Percentiles rank a stretch among this genome's conserved stretches.
These are phyloP conservation scores for Aspergillus chevalieri DNA, from an alignment of 2,329 filamentous ascomycete species.

Conservation along the genomic window DNA sequence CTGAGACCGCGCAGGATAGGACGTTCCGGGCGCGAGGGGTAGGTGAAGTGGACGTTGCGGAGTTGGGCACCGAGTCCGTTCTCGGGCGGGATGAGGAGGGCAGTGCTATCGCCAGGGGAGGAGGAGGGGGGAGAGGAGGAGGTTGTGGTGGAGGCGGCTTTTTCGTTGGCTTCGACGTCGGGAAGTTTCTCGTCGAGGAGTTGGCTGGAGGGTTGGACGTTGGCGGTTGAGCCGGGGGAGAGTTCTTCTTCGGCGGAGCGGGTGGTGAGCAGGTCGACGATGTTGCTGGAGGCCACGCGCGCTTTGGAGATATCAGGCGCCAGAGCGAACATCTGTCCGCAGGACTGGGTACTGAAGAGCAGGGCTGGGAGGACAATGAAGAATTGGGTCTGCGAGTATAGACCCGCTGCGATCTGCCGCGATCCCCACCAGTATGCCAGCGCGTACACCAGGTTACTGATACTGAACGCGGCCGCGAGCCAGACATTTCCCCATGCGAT, in stretches of 20 bases:
- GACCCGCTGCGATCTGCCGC: slow-evolving; percentile 59
- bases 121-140: not conserved
- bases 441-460: slow-evolving; percentile 62
- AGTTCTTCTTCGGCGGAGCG: slow-evolving; percentile 22
- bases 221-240: slow-evolving; percentile 7
- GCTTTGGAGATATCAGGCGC: slow-evolving; percentile 67
- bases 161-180: slow-evolving; percentile 20
- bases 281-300: slow-evolving; percentile 52
- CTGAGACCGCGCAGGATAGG: slow-evolving; percentile 53
- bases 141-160: slow-evolving; percentile 2
- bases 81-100: slow-evolving; percentile 4
- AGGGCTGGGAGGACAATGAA: slow-evolving; percentile 67
- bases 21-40: slow-evolving; percentile 56
- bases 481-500: slow-evolving; percentile 42
- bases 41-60: slow-evolving; percentile 57
- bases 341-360: slow-evolving; percentile 65
- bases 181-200: slow-evolving; percentile 18
- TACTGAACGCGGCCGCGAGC: slow-evolving; percentile 37
- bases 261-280: slow-evolving; percentile 39
- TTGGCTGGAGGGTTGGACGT: slow-evolving; percentile 5
- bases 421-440: slow-evolving; percentile 77
- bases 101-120: not conserved
- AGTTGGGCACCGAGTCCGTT: slow-evolving; percentile 49
- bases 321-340: slow-evolving; percentile 67
- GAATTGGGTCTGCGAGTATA: slow-evolving; percentile 61